phyloP scores from a whole-genome alignment of 1,284 basidiomycete genomes.

The Takashimella koratensis region DNA sequence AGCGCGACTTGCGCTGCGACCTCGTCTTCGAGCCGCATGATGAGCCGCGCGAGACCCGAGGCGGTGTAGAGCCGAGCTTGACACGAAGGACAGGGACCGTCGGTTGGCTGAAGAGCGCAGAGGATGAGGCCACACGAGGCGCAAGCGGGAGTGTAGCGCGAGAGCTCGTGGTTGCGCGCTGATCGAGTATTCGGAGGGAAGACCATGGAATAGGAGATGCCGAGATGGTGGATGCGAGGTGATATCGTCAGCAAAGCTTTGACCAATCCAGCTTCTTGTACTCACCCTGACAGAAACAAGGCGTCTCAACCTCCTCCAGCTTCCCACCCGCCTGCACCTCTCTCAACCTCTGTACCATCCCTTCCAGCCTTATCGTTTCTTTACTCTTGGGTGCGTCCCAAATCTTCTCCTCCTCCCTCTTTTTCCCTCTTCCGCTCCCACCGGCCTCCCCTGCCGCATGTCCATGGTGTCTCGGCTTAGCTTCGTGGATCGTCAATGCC shows the following conservation, averaged over 20 bases:
- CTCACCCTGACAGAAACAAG: conserved; percentile 51
- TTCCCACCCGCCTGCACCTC: conserved; percentile 30
- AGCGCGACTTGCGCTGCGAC: conserved; percentile 32
- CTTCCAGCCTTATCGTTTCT: conserved; percentile 41
- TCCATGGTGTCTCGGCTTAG: conserved; percentile 5
- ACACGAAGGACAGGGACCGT: conserved; percentile 51
- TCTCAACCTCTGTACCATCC: conserved; percentile 27
- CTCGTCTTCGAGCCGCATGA: conserved; percentile 35
- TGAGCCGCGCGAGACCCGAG: conserved; percentile 38
- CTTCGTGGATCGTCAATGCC: conserved; percentile 27
- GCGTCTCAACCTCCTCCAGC: conserved; percentile 21
- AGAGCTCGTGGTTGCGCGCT: conserved; percentile 48
- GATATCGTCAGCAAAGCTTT: too few relatives aligned
- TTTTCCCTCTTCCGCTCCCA: conserved; percentile 2
- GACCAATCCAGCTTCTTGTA: conserved; percentile 1
- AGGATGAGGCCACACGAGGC: conserved; percentile 45
- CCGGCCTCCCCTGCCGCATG: not conserved
- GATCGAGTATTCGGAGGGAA: too few relatives aligned
- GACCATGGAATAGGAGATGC: not conserved
- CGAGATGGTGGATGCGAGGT: not conserved
- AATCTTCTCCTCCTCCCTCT: conserved; percentile 29
- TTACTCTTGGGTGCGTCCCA: conserved; percentile 42
- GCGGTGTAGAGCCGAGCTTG: conserved; percentile 20
- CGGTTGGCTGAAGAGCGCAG: conserved; percentile 43
- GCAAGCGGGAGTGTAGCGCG: conserved; percentile 47